Base-by-base conservation (phyloP, 345 rosid genomes). In the Populus davidiana region DNA sequence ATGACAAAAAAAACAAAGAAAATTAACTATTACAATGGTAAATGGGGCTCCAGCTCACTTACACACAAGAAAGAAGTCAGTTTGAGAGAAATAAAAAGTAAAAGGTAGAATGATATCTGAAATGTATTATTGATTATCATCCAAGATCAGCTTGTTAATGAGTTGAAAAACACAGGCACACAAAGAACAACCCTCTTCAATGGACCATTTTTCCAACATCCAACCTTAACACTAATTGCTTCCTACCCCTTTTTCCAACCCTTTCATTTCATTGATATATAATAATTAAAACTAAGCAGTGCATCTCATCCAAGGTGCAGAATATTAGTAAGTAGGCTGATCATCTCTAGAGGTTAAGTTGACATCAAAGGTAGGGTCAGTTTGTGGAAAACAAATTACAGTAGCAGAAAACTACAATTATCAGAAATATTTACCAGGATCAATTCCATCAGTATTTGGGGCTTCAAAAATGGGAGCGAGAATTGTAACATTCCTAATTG, bases 381-480 rank as follows among this genome's bases (percentile, higher is more conserved):
- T 31, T 75, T 63, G 38, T 18, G 67, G 29, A n/a, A 23, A 3
- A 41, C 27, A 39, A 14, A 77, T 67, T 33, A 20, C 39, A 23
- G n/a, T 39, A 41, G 56, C 73, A 71, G 63, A 76, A n/a, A 41
- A 54, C 31, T 41, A 36, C 75, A 69, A 72, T 66, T 20, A 21
- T 20, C 63, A 35, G 69, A 66, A 68, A 35, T 75, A 68, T 88
- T 80, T 78, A 92, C 98, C 99, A 0, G 98, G 98, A 87, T 96
- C 99, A 70, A 96, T 96, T 71, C 98, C 99, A 82, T 96, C 99
- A 0, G 99, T 96, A 82, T 96, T 96, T 73, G 98, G 99, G 70
- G 99, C 98, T 84, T 90, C 88, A 27, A 79, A 68, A 50, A 91
- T 70, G 41, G 99, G 98, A 84, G 94, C 91, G 85, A 93, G 86